A percentile compares a stretch with the other conserved stretches of the same genome.
These are phyloP conservation scores for Lupinus albus DNA, from an alignment of 306 rosid species.

Conservation along the genomic window DNA sequence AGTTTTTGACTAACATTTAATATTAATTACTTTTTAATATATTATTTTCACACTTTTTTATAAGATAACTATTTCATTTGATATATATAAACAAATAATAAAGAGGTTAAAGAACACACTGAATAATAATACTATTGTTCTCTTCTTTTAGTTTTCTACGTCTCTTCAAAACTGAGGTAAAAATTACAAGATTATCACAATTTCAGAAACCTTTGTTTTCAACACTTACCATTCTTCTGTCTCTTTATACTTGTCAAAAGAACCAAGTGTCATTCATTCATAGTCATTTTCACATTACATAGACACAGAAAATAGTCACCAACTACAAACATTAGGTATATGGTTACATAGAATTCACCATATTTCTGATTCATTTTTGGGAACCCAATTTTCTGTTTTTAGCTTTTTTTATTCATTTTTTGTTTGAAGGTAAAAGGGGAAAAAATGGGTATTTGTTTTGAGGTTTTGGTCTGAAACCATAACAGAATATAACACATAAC, in stretches of 20 bases:
- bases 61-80: too few species aligned
- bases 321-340: neutral
- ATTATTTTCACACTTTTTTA: too few species aligned
- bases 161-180: slow-evolving; percentile 17
- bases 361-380: slow-evolving; percentile 14
- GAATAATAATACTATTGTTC: too few species aligned
- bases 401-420: neutral
- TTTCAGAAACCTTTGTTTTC: neutral
- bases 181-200: slow-evolving; percentile 31
- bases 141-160: neutral
- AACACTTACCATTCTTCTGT: neutral
- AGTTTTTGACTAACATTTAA: too few species aligned
- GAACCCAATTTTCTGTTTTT: neutral
- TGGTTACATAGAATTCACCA: neutral
- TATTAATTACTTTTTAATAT: too few species aligned
- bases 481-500: slow-evolving; percentile 4
- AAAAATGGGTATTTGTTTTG: slow-evolving; percentile 27
- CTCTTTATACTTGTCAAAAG: slow-evolving; percentile 8
- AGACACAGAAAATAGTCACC: neutral
- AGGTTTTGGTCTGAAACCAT: slow-evolving; percentile 38
- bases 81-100: too few species aligned
- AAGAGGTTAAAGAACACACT: too few species aligned
- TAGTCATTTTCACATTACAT: slow-evolving; percentile 10
- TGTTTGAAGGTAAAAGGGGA: neutral
- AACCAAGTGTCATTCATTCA: slow-evolving; percentile 12